Evolutionary conservation across 2,329 filamentous ascomycete genomes (phyloP).

Genomic region (Hymenoscyphus albidus): DNA sequence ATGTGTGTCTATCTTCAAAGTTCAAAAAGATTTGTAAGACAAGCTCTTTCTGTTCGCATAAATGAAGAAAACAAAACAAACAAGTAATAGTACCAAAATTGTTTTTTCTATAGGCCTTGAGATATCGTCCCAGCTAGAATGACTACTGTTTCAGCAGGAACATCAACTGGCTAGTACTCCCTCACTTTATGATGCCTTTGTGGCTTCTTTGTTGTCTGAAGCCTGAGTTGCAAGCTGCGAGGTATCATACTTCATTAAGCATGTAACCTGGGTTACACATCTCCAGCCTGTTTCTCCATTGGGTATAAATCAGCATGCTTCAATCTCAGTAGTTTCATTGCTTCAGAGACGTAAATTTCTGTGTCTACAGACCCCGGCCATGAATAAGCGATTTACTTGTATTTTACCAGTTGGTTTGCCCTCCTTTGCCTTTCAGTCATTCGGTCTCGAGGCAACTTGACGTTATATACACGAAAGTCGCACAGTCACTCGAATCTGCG

Average conservation of each 20-base stretch:
- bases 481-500: constrained; percentile 21
- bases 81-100: no score
- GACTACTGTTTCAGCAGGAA: neutral
- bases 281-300: neutral
- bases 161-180: neutral
- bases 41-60: no score
- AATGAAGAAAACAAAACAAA: no score
- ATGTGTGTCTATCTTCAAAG: no score
- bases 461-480: constrained; percentile 22
- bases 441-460: constrained; percentile 14
- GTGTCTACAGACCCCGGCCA: constrained; percentile 1
- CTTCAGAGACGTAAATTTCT: neutral
- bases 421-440: constrained; percentile 11
- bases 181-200: neutral
- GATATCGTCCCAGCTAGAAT: no score
- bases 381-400: constrained; percentile 6
- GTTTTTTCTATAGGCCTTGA: no score
- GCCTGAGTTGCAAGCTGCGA: neutral
- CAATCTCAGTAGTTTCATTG: neutral
- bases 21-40: no score
- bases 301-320: neutral
- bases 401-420: constrained; percentile 9
- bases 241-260: neutral
- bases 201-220: neutral
- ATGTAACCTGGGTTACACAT: neutral